phyloP scores from a whole-genome alignment of 148 eudicot genomes.

The Euryodendron excelsum region DNA sequence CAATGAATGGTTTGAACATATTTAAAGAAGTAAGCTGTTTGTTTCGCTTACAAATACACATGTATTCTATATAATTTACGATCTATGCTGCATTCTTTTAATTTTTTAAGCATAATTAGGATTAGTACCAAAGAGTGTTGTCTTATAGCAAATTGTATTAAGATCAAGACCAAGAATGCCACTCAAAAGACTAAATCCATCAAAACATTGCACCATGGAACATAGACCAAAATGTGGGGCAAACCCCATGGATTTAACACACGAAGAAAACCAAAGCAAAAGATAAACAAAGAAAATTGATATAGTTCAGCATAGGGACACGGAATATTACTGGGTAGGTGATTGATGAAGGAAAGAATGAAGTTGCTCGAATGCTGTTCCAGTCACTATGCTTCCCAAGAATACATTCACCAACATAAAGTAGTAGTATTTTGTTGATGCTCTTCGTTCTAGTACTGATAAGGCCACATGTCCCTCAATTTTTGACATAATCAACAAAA shows the following conservation, averaged over 20 bases:
- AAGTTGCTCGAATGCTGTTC: slow-evolving; percentile 92
- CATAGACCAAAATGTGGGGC: neutral
- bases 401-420: slow-evolving; percentile 97
- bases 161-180: neutral
- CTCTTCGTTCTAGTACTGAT: slow-evolving; percentile 74
- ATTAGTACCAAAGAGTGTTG: neutral
- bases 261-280: neutral
- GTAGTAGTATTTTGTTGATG: slow-evolving; percentile 92
- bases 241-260: neutral
- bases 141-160: neutral
- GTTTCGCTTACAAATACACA: neutral
- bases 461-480: slow-evolving; percentile 81
- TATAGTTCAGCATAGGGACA: slow-evolving; percentile 8
- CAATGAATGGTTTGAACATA: neutral
- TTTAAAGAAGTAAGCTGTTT: neutral
- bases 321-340: slow-evolving; percentile 65
- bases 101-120: neutral
- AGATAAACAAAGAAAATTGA: neutral
- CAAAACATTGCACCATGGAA: neutral
- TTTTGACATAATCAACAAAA: slow-evolving; percentile 89
- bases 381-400: slow-evolving; percentile 84
- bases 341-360: slow-evolving; percentile 86
- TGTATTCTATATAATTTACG: neutral
- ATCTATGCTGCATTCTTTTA: neutral
- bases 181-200: neutral